Conservation (phyloP, 2,329 filamentous ascomycete genomes). For the Alternaria sp. region DNA sequence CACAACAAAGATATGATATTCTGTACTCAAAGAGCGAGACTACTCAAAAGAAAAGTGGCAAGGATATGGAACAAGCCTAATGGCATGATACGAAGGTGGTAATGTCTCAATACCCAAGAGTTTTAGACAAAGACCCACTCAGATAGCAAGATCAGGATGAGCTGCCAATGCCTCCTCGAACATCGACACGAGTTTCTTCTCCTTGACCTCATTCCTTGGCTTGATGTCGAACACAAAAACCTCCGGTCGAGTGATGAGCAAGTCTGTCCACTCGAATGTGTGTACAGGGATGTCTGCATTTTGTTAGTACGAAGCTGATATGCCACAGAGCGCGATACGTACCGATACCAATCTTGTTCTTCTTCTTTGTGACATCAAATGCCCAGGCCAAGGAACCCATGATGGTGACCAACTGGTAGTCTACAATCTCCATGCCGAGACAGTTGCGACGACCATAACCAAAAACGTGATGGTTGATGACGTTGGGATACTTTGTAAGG, state of each 20-base stretch:
- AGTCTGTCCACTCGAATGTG: constrained; percentile 5
- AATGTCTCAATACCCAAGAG: accelerated
- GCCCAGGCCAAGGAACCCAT: constrained; percentile 25
- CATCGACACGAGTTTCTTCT: constrained; percentile 6
- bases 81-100: accelerated
- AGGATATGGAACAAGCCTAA: no score
- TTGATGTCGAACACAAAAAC: constrained; percentile 9
- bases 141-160: constrained; percentile 1
- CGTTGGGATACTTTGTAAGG: constrained; percentile 17
- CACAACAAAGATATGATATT: not conserved
- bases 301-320: not conserved
- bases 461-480: constrained; percentile 20
- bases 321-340: not conserved
- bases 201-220: constrained; percentile 4
- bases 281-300: not conserved
- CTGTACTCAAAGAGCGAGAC: not conserved
- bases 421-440: constrained; percentile 22
- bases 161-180: constrained; percentile 5
- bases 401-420: constrained; percentile 18
- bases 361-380: constrained; percentile 14
- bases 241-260: constrained; percentile 5
- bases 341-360: constrained; percentile 5
- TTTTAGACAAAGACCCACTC: not conserved
- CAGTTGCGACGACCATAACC: constrained; percentile 25
- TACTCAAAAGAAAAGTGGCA: not conserved